These are phyloP conservation scores for Haplosporangium sp. DNA, from an alignment of 371 early-diverging fungal species.

Conservation along the genomic window DNA sequence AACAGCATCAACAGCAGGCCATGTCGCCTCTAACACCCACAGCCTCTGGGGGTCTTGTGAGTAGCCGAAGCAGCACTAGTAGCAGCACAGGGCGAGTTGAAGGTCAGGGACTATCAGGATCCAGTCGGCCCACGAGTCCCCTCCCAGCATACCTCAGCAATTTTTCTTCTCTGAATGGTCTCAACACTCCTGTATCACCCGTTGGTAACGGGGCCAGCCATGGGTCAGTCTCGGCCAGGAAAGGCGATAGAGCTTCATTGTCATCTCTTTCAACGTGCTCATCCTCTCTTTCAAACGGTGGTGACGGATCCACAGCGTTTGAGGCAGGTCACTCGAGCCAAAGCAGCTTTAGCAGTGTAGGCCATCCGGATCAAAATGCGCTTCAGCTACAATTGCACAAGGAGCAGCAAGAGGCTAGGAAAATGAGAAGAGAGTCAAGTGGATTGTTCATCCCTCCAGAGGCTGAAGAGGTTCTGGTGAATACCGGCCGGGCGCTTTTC, in stretches of 20 bases:
- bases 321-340: constrained; percentile 51
- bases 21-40: constrained; percentile 4
- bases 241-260: constrained; percentile 41
- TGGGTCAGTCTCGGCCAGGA: constrained; percentile 11
- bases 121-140: constrained; percentile 47
- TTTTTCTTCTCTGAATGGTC: constrained; percentile 38
- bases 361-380: constrained; percentile 21
- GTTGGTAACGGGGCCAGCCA: background rate
- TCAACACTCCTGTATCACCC: constrained; percentile 25
- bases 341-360: constrained; percentile 46
- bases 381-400: background rate
- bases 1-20: constrained; percentile 17
- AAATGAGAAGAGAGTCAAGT: constrained; percentile 31
- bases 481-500: constrained; percentile 49
- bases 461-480: constrained; percentile 51
- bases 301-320: constrained; percentile 27
- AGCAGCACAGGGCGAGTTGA: constrained; percentile 15
- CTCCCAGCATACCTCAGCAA: constrained; percentile 31
- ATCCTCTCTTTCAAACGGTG: constrained; percentile 27
- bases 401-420: constrained; percentile 39
- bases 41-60: constrained; percentile 16
- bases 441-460: constrained; percentile 51
- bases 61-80: constrained; percentile 40
- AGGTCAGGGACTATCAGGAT: constrained; percentile 4
- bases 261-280: constrained; percentile 49